phyloP scores from a whole-genome alignment of 2,329 filamentous ascomycete genomes.

The Beauveria asiatica region DNA sequence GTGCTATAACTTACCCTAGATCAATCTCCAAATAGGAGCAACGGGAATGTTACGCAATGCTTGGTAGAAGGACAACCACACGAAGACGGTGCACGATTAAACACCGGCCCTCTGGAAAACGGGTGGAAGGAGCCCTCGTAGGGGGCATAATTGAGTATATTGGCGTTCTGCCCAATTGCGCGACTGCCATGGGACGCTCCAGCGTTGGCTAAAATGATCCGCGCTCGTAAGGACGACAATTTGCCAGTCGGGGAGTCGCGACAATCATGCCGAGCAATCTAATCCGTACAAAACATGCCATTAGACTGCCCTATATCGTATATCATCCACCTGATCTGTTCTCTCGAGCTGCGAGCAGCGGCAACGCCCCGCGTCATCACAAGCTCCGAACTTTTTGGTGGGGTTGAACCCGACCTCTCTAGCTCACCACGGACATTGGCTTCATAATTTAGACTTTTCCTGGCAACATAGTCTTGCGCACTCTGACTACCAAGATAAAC shows the following conservation, averaged over 20 bases:
- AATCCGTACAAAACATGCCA: background rate
- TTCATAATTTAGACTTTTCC: background rate
- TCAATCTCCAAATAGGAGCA: too few species aligned
- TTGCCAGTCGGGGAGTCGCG: too few species aligned
- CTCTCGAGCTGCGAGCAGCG: background rate
- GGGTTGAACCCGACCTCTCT: background rate
- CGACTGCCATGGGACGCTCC: too few species aligned
- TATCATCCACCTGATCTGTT: background rate
- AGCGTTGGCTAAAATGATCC: too few species aligned
- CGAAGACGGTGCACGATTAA: too few species aligned
- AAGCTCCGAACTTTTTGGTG: constrained; percentile 1
- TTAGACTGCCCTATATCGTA: background rate
- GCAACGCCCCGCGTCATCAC: background rate
- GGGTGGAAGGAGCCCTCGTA: too few species aligned
- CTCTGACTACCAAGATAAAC: background rate
- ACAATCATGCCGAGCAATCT: background rate
- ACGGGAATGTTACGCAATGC: too few species aligned
- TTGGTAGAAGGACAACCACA: too few species aligned
- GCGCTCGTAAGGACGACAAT: too few species aligned
- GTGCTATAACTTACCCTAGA: background rate
- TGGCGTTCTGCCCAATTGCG: too few species aligned
- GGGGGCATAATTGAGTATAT: too few species aligned
- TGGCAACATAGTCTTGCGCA: background rate
- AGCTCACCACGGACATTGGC: background rate
- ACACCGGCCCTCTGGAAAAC: too few species aligned